Base-by-base conservation (phyloP, 2,329 filamentous ascomycete genomes). In the Rhexocercosporidium sp. region DNA sequence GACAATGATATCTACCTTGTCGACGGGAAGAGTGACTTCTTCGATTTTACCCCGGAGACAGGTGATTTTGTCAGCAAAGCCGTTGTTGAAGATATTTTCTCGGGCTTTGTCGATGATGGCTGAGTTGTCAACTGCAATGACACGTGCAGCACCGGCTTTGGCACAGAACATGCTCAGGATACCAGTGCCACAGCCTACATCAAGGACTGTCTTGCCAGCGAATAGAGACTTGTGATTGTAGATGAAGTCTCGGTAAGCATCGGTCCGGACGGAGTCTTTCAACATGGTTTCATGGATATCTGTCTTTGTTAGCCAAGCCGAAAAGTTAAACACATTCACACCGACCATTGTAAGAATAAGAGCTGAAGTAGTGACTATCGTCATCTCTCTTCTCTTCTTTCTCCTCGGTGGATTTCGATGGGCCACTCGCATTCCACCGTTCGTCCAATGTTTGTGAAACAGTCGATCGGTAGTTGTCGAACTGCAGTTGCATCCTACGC, bases 251-350 rank as follows among this genome's bases (percentile, higher is more conserved):
- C 94, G 89, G 80, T 98, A 98, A 3, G 93, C 91, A 75, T 97
- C 92, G 12, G 94, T 98, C 61, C 94, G 91, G 47, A 97, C 85
- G 0, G 87, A 84, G 76, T 98, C 94, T 78, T 97, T 97, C 69
- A 98, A 86, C 94, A 98, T 98, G 8, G 92, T 94, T 77, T 97
- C 93, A 78, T 98, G 94, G 65, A 98, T 97, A 66, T 93, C 92
- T 92, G n/a, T 18, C 8, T 31, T 53, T 54, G 57, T 72, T 65
- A 71, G 64, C 53, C 49, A 46, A 37, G 8, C 22, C 11, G n/a
- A 37, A 20, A 11, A 29, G 3, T 9, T 41, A 16, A 20, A 37
- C 4, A 22, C 64, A 63, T 69, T 46, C 47, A 62, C 9, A 70
- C 72, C 71, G 87, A 90, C 20, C 88, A 87, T 85, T 94, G 76